phyloP scores from a whole-genome alignment of 306 rosid species.

The Quercus suber region DNA sequence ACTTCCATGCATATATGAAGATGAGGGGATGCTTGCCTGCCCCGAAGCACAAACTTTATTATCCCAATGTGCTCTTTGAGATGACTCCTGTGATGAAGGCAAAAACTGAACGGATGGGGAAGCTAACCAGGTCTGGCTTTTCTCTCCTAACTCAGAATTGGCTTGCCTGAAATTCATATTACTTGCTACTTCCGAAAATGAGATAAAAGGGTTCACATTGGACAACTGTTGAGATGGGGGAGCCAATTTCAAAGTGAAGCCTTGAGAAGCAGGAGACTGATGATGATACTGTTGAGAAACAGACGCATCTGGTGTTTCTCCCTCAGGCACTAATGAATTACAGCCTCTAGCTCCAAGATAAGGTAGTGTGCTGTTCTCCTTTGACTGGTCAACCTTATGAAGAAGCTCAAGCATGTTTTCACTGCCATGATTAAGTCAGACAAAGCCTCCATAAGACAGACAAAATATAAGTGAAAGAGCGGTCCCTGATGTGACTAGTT shows the following conservation, averaged over 20 bases:
- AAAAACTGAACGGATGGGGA: constrained; percentile 26
- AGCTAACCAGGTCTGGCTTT: constrained; percentile 28
- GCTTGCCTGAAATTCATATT: constrained; percentile 28
- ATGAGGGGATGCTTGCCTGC: constrained; percentile 24
- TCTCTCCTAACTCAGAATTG: constrained; percentile 30
- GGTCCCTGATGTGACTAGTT: not conserved
- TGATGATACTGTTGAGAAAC: constrained; percentile 35
- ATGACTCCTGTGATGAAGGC: constrained; percentile 28
- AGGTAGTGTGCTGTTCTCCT: constrained; percentile 24
- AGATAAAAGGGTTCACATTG: constrained; percentile 26
- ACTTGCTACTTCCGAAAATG: constrained; percentile 28
- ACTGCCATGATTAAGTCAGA: constrained; percentile 27
- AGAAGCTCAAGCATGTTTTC: constrained; percentile 45
- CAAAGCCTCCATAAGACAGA: constrained; percentile 7
- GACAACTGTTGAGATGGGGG: constrained; percentile 38
- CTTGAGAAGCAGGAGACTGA: constrained; percentile 37
- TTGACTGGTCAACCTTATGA: constrained; percentile 38
- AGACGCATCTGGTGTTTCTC: constrained; percentile 16
- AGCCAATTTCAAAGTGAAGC: constrained; percentile 42
- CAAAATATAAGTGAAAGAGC: not conserved
- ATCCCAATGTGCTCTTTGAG: constrained; percentile 40
- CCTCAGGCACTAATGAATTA: constrained; percentile 29
- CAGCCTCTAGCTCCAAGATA: constrained; percentile 31
- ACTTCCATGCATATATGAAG: constrained; percentile 24
- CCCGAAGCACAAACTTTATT: constrained; percentile 23